Percentiles rank a stretch among this genome's conserved stretches.
These are phyloP conservation scores for Ophiostoma piceae DNA, from an alignment of 2,329 filamentous ascomycete genomes.

Conservation along the genomic window DNA sequence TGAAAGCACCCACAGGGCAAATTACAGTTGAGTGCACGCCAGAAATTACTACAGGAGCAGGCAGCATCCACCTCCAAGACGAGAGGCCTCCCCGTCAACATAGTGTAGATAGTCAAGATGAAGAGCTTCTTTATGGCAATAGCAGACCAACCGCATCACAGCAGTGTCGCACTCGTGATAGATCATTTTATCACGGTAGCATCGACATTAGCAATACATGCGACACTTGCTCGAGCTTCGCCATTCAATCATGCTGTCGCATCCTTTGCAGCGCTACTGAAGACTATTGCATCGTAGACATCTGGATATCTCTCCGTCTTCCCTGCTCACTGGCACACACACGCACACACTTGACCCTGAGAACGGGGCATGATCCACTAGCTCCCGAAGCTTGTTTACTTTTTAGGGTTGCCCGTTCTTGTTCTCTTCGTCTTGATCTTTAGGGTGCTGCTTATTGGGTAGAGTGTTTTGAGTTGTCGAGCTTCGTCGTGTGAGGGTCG, in stretches of 20 bases:
- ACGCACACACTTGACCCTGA: not conserved
- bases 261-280: not conserved
- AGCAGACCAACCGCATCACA: not conserved
- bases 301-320: not conserved
- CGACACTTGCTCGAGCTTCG: not conserved
- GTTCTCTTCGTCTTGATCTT: not conserved
- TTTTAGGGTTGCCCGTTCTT: not conserved
- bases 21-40: not conserved
- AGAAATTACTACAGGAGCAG: not conserved
- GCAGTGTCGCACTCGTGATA: not conserved
- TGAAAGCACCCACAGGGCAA: not conserved
- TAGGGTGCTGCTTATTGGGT: not conserved
- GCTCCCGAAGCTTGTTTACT: constrained; percentile 8
- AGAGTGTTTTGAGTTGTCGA: not conserved
- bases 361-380: constrained; percentile 6
- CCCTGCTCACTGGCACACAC: constrained; percentile 38
- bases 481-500: not conserved
- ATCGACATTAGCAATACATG: not conserved
- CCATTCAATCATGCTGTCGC: not conserved
- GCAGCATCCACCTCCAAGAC: not conserved
- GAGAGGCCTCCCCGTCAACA: not conserved
- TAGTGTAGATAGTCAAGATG: not conserved
- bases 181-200: not conserved
- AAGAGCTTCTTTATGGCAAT: not conserved
- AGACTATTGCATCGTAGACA: not conserved